Conservation (phyloP, 1,139 yeast genomes). For the Debaryomycetaceae sp. region DNA sequence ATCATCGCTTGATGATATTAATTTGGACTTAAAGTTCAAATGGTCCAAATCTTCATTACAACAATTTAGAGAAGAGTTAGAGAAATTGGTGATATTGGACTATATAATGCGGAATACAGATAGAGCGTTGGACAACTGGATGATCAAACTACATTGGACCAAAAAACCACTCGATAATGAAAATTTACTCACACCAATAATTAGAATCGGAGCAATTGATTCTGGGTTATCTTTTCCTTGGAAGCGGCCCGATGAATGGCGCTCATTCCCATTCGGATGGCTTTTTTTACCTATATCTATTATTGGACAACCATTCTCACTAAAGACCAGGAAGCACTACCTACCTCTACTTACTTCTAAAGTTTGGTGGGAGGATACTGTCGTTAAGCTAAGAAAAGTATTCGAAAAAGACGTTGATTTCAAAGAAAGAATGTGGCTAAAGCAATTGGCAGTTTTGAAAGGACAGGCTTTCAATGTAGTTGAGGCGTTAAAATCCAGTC, state of each 20-base stretch:
- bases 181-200: slow-evolving; percentile 25
- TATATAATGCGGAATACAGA: slow-evolving; percentile 76
- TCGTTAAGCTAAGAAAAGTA: slow-evolving; percentile 42
- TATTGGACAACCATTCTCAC: slow-evolving; percentile 68
- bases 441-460: slow-evolving; percentile 68
- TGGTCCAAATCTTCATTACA: slow-evolving; percentile 54
- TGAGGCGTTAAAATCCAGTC: slow-evolving; percentile 54
- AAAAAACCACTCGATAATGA: slow-evolving; percentile 10
- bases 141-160: slow-evolving; percentile 59
- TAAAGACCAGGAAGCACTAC: slow-evolving; percentile 54
- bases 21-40: slow-evolving; percentile 25
- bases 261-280: slow-evolving; percentile 83
- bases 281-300: slow-evolving; percentile 60
- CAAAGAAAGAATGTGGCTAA: slow-evolving; percentile 62
- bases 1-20: slow-evolving; percentile 14
- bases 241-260: slow-evolving; percentile 83
- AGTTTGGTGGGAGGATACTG: slow-evolving; percentile 70
- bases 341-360: slow-evolving; percentile 57
- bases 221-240: slow-evolving; percentile 77
- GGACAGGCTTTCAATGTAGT: slow-evolving; percentile 81
- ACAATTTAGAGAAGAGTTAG: slow-evolving; percentile 62
- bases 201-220: slow-evolving; percentile 73
- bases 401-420: slow-evolving; percentile 60
- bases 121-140: slow-evolving; percentile 76
- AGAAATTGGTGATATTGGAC: slow-evolving; percentile 67